Evolutionary conservation across 2,329 filamentous ascomycete species (phyloP), one percentile per base, ranked within the genome.

Genomic region (Diaporthe helianthi): DNA sequence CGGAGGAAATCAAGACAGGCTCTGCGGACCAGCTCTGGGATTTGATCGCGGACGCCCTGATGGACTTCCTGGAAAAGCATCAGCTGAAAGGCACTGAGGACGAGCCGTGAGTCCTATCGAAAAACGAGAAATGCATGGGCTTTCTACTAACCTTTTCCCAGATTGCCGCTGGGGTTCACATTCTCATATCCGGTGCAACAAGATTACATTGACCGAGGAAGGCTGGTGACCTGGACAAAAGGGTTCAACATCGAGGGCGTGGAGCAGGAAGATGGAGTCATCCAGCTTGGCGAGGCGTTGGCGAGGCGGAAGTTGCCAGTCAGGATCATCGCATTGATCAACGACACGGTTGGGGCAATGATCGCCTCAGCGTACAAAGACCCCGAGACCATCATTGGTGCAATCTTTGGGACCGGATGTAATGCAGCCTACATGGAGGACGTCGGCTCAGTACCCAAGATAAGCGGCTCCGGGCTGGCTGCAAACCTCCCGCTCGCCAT

Each of bases 341-440:
- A 94, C 75, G 92, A 94, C 76, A 93, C 91, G 1, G 92, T 94
- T 4, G 92, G 92, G 60, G 94, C 92, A 0, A 83, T 94, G 60
- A 92, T 94, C 87, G 91, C 92, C 24, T 87, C 92, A 72, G 92
- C 92, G 1, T 94, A 94, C 79, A 91, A 90, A 19, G 91, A 90
- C 33, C 89, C 89, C 79, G 86, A 87, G 51, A 92, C 92, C 1
- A 81, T 94, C 7, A 82, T 94, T 2, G 92, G 92, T 47, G 92
- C 90, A 38, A 94, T 94, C 72, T 94, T 95, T 75, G 92, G 92
- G 71, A 94, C 92, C 0, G 92, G 92, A 51, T 93, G 92, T 71
- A 94, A 94, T 76, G 92, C 92, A 46, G 92, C 92, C 0, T 94
- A 94, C 76, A 87, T 94, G 36, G 92, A 94, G 82, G 90, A 90